Evolutionary conservation across 768 basidiomycete genomes (phyloP), one percentile per base, ranked within the genome.

Genomic region (Pulveroboletus sp.): DNA sequence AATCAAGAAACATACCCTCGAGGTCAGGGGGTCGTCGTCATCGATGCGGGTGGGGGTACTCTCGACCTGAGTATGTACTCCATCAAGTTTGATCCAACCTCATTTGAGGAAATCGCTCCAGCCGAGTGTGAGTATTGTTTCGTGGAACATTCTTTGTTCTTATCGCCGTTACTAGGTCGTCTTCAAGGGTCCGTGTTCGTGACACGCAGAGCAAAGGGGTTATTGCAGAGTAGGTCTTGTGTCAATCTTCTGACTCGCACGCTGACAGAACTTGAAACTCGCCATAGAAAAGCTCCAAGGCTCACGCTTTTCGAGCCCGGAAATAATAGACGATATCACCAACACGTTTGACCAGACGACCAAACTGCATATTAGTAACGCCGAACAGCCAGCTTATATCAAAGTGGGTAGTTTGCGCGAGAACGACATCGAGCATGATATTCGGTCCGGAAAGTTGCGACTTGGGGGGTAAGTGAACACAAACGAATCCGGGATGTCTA

Each of bases 41-140:
- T 79, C 8, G 77, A 81, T 54, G 75, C 75, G 9, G 80, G 79
- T 14, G 74, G 75, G 6, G 67, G 69, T 0, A 73, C 69, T 1
- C 40, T 70, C 7, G 72, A 72, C 43, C n/a, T 73, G 19, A 77
- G 75, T 47, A 68, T 63, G 43, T 73, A 62, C 62, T 64, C 52
- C n/a, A 68, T 75, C 62, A 69, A 65, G 33, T 54, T 63, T 7
- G 12, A 57, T 11, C 67, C 70, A 58, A 45, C 65, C 53, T 55
- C 54, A 2, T 68, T 72, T 27, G 56, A 75, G 37, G 71, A 74
- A 50, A 55, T 74, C 27, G 56, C 60, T 19, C 57, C 64, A 5
- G 57, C 63, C 8, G 64, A 64, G 29, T 68, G 69, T 70, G 32
- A 42, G 64, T 6, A 4, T 35, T 5, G 2, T 31, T 36, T 41